Conservation (phyloP, 352 stramenopile species). For the Aphanomyces invadans region DNA sequence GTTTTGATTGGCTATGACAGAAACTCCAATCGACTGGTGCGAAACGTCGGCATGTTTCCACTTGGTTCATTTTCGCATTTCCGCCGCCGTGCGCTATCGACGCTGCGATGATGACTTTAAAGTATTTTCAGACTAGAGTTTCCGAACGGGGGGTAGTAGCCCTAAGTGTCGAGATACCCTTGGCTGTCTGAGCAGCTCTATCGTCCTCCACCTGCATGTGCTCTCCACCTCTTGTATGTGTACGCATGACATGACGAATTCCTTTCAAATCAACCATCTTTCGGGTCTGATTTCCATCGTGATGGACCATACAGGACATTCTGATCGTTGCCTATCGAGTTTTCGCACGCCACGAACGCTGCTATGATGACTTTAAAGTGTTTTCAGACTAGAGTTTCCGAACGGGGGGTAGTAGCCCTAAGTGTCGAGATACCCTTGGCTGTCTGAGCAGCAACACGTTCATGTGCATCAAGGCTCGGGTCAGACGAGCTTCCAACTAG, state of each 20-base stretch:
- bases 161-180: conserved; percentile 67
- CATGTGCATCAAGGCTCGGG: not conserved
- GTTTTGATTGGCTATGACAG: no score
- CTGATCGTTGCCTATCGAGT: conserved; percentile 78
- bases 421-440: conserved; percentile 22
- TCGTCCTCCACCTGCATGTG: conserved; percentile 12
- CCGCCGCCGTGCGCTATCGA: not conserved
- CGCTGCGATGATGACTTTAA: conserved; percentile 76
- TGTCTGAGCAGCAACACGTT: conserved; percentile 5
- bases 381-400: conserved; percentile 27
- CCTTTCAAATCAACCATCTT: conserved; percentile 84
- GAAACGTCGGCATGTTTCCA: no score
- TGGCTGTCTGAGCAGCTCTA: conserved; percentile 22
- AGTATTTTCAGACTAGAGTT: conserved; percentile 86
- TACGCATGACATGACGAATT: conserved; percentile 59
- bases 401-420: conserved; percentile 25
- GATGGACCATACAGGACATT: conserved; percentile 68
- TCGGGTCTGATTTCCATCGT: conserved; percentile 84
- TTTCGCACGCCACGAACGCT: not conserved
- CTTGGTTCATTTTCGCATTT: conserved; percentile 4
- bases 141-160: conserved; percentile 86
- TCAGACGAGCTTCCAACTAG: no score
- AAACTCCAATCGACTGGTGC: no score
- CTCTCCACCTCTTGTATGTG: conserved; percentile 2
- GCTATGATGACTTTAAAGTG: conserved; percentile 10